Conservation (phyloP, 768 basidiomycete genomes). For the Boletus rex-veris region DNA sequence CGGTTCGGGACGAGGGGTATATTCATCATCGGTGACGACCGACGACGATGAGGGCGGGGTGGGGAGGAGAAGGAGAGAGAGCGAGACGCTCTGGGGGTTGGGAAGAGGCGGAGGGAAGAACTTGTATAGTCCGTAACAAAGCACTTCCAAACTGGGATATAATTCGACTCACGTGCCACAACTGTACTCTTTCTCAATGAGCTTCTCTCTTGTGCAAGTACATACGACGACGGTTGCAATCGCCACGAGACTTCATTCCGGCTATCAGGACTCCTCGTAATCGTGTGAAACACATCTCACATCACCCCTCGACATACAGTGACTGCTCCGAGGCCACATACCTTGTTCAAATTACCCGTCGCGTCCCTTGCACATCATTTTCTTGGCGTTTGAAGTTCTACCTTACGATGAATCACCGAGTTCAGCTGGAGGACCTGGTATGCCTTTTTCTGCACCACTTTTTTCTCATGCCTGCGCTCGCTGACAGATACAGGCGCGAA, state of each 20-base stretch:
- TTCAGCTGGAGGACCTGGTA: not conserved
- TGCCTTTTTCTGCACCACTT: not conserved
- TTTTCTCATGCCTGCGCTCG: not conserved
- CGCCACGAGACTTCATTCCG: not conserved
- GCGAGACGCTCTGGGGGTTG: conserved; percentile 20
- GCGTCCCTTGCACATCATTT: not conserved
- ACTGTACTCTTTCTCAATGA: not conserved
- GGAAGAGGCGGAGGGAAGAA: conserved; percentile 15
- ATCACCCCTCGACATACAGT: too few relatives aligned
- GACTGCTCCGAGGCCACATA: too few relatives aligned
- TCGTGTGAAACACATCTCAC: not conserved
- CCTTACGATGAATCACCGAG: too few relatives aligned
- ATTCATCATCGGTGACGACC: conserved; percentile 17
- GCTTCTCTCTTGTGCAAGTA: too few relatives aligned
- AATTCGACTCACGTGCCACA: conserved; percentile 14
- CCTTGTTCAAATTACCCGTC: not conserved
- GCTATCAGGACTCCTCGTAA: not conserved
- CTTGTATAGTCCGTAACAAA: conserved; percentile 16
- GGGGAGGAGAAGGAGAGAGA: conserved; percentile 1
- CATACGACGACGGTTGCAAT: too few relatives aligned
- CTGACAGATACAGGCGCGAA: not conserved
- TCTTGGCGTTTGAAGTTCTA: too few relatives aligned
- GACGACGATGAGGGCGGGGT: not conserved
- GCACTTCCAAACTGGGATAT: conserved; percentile 25
- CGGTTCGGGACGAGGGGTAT: conserved; percentile 36